phyloP scores from a whole-genome alignment of 1,139 yeast species.

The Candida anutae region DNA sequence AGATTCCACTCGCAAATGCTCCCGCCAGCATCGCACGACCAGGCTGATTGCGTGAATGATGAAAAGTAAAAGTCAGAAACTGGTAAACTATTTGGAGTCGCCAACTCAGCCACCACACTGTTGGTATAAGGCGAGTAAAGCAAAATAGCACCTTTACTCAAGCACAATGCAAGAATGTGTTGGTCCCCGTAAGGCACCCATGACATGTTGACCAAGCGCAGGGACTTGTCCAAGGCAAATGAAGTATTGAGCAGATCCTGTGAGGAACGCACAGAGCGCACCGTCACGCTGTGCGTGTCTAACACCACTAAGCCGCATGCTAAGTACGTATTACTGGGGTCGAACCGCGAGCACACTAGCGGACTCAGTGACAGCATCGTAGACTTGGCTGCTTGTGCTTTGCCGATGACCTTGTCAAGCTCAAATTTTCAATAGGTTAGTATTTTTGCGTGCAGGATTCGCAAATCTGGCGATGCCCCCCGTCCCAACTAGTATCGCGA shows the following conservation, averaged over 20 bases:
- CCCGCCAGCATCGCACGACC: slow-evolving; percentile 63
- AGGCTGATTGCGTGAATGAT: slow-evolving; percentile 35
- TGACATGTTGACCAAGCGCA: slow-evolving; percentile 41
- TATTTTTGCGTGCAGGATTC: neutral
- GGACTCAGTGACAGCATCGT: slow-evolving; percentile 11
- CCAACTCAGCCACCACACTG: slow-evolving; percentile 44
- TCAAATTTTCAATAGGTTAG: neutral
- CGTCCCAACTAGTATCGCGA: too few species aligned
- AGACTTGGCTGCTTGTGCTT: neutral
- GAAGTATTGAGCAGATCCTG: slow-evolving; percentile 31
- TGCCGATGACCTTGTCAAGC: neutral
- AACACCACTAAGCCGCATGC: slow-evolving; percentile 67
- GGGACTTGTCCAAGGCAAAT: slow-evolving; percentile 48
- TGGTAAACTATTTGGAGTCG: slow-evolving; percentile 43
- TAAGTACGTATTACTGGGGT: slow-evolving; percentile 48
- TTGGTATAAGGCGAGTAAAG: slow-evolving; percentile 64
- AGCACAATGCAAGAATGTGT: slow-evolving; percentile 52
- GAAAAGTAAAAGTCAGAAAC: slow-evolving; percentile 48
- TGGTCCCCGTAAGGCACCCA: slow-evolving; percentile 47
- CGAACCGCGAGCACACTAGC: slow-evolving; percentile 36
- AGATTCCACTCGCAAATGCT: slow-evolving; percentile 59
- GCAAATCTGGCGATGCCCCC: too few species aligned
- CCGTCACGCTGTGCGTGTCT: slow-evolving; percentile 67
- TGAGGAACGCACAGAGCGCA: slow-evolving; percentile 42
- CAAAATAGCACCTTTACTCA: slow-evolving; percentile 57